Evolutionary conservation across 169 alveolate genomes (phyloP).

Genomic region (Plasmodium gonderi): DNA sequence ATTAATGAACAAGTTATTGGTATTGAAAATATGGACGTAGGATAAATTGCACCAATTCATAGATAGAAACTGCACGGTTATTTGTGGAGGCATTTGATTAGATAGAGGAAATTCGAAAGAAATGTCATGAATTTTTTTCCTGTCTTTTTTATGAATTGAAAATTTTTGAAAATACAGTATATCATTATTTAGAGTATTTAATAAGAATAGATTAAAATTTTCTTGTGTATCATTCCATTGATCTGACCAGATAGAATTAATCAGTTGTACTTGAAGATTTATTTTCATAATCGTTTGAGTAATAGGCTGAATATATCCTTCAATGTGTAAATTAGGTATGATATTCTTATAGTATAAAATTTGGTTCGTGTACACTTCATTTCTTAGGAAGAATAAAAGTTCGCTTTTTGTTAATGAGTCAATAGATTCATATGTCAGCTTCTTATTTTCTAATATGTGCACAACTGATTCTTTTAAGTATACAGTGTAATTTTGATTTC

Average conservation of each 20-base stretch:
- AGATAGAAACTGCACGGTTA: conserved; percentile 60
- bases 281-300: conserved; percentile 70
- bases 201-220: conserved; percentile 86
- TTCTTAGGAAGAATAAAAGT: conserved; percentile 46
- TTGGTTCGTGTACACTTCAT: conserved; percentile 68
- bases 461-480: conserved; percentile 63
- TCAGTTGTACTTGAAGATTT: conserved; percentile 40
- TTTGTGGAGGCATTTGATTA: conserved; percentile 77
- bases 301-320: conserved; percentile 65
- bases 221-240: conserved; percentile 71
- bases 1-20: conserved; percentile 63
- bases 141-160: conserved; percentile 75
- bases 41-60: conserved; percentile 76
- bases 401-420: conserved; percentile 42
- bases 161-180: conserved; percentile 90
- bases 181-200: conserved; percentile 90
- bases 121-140: conserved; percentile 78
- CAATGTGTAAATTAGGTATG: conserved; percentile 51
- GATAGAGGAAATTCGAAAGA: conserved; percentile 71
- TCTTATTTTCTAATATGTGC: conserved; percentile 54
- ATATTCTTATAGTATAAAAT: conserved; percentile 48
- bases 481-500: conserved; percentile 48
- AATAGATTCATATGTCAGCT: conserved; percentile 40
- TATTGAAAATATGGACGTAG: conserved; percentile 40
- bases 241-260: conserved; percentile 63